Evolutionary conservation across 768 basidiomycete species (phyloP).

Genomic region (Boletellus emodensis): DNA sequence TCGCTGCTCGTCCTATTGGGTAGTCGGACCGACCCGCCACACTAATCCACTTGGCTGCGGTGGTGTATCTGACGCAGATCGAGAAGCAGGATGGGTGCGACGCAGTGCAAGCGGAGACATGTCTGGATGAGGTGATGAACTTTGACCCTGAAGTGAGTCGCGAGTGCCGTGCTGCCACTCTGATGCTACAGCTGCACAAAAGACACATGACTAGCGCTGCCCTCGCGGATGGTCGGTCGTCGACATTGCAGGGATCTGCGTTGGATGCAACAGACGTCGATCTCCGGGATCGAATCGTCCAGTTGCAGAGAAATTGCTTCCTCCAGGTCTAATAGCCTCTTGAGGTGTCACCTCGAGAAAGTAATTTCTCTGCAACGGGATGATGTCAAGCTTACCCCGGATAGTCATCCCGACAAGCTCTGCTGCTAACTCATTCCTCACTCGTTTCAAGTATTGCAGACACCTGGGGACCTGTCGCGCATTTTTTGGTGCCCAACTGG

Average conservation of each 20-base stretch:
- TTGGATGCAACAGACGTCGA: too few species aligned
- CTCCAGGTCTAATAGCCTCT: too few species aligned
- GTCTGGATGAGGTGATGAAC: background rate
- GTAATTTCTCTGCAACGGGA: background rate
- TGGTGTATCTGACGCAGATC: background rate
- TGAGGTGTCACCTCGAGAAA: too few species aligned
- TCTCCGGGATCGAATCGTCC: too few species aligned
- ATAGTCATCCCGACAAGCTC: background rate
- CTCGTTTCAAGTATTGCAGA: too few species aligned
- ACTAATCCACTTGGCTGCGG: background rate
- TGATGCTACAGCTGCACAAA: background rate
- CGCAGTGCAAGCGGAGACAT: background rate
- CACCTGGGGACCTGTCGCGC: background rate
- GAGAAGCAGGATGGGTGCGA: background rate
- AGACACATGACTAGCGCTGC: background rate
- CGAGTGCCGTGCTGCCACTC: background rate
- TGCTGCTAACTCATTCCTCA: too few species aligned
- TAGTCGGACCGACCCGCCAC: background rate
- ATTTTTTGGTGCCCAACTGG: background rate
- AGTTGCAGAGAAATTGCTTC: too few species aligned
- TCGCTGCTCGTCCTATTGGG: background rate
- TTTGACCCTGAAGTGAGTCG: background rate
- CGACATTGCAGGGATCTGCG: background rate
- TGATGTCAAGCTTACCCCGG: background rate
- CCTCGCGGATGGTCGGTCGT: background rate